Base-by-base conservation (phyloP, 2,329 filamentous ascomycete species). In the Aspergillus spinulosporus region DNA sequence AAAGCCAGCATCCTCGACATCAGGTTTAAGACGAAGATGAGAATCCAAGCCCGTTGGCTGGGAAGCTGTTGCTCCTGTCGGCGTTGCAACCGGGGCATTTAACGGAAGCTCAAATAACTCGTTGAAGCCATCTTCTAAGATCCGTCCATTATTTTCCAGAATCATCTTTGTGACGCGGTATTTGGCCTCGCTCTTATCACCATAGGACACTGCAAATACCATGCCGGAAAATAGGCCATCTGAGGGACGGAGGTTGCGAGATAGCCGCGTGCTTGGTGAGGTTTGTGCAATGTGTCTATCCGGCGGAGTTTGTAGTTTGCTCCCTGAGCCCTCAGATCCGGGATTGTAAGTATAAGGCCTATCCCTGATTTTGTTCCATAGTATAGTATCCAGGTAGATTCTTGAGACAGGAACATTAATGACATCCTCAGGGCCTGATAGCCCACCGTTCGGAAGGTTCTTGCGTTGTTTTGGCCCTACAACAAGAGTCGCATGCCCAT, bases 191-290 rank as follows among this genome's bases (percentile, higher is more conserved):
- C 79, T 80, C 51, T 84, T 80, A 1, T 82, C 79, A 2, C 79
- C 76, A 59, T 91, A 90, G 0, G 91, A 93, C 8, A 96, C 82
- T 0, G 92, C 92, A 72, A 97, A 97, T 0, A 85, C 85, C 92
- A 97, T 96, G 42, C 87, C 85, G 1, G 82, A 75, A 66, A 97
- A 96, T 0, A 95, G 60, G 2, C 77, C 76, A 14, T 64, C 67
- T 2, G 45, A 63, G 58, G 59, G 61, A 21, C 67, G 63, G 47
- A 69, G 57, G 51, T 62, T 70, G 57, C 80, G 77, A 5, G 79
- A 78, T 26, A 78, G 70, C 14, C 80, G 76, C 2, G 81, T 81
- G 26, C 71, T 72, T 1, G 83, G 81, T 1, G 82, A 81, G 37
- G 70, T 70, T 53, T 74, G 69, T 11, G 74, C 73, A 5, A 76